Base-by-base conservation (phyloP, 2,329 filamentous ascomycete genomes). In the Neopestalotiopsis rosae region DNA sequence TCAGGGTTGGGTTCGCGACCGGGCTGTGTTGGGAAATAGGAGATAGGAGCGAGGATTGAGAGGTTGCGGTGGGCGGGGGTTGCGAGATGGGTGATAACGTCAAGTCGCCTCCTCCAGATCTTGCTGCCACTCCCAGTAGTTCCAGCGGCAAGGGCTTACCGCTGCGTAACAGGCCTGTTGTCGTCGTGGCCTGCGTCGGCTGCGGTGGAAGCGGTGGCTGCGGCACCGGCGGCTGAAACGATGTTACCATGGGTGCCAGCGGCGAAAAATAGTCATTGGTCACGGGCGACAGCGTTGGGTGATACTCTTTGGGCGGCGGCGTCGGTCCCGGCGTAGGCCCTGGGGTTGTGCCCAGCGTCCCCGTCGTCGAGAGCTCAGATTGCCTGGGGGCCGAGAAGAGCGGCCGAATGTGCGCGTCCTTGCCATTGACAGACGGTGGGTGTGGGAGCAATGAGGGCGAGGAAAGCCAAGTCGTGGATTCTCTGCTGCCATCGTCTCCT, bases 381-480 rank as follows among this genome's bases (percentile, higher is more conserved):
- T 49, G 38, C 34, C 61, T 13, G 38, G 38, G n/a, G 20, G 38
- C 12, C 20, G 61, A 24, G 40, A 64, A 64, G n/a, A 64, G 61
- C 3, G 61, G 61, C 10, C 61, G 61, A 28, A 66, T 67, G 10
- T 34, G 12, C 28, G 34, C 32, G 14, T 30, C 65, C 24, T 42
- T 67, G 28, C 52, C 52, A 6, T 38, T 45, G 30, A 38, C 52
- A 1, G 49, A 38, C 52, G 56, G 65, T 30, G 65, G 65, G 17
- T 59, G 65, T 7, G 65, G 52, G 34, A 67, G 58, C 52, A 67
- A 24, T 20, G 65, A 67, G 28, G 52, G 34, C 52, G 65, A 38
- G 9, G 30, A 9, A 5, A 57, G 62, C 28, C 34, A n/a, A 14
- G 52, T 32, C 34, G 30, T 28, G 17, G 64, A 58, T 7, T 66